Evolutionary conservation across 371 early-diverging fungal species (phyloP).

Genomic region (Gilbertella persicaria): DNA sequence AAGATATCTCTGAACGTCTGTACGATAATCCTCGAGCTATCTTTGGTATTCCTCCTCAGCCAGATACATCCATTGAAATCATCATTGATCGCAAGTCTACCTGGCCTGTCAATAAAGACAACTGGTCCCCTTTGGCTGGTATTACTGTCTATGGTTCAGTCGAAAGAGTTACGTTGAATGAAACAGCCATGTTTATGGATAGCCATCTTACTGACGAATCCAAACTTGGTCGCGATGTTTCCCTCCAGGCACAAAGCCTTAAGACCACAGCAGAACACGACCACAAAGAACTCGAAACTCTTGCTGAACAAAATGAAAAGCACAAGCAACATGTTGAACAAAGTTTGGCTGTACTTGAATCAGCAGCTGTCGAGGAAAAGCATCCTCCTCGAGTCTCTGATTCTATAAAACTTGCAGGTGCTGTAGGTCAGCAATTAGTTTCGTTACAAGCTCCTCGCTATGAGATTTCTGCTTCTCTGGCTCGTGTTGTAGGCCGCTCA

Average conservation of each 20-base stretch:
- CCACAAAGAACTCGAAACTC: constrained; percentile 14
- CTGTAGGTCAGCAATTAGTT: constrained; percentile 37
- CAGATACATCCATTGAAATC: constrained; percentile 89
- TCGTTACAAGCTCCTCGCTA: constrained; percentile 33
- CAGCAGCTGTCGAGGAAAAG: constrained; percentile 11
- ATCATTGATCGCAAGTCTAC: constrained; percentile 62
- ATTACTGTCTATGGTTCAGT: constrained; percentile 62
- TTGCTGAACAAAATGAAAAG: constrained; percentile 10
- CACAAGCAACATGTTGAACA: constrained; percentile 4
- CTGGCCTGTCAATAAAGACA: constrained; percentile 36
- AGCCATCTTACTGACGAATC: constrained; percentile 56
- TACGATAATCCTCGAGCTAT: constrained; percentile 86
- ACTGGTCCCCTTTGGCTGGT: constrained; percentile 52
- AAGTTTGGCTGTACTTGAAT: background rate
- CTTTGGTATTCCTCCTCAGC: constrained; percentile 85
- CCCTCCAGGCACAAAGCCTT: constrained; percentile 48
- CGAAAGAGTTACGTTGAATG: constrained; percentile 86
- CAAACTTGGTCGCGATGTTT: constrained; percentile 55
- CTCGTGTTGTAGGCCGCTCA: constrained; percentile 69
- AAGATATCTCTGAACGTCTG: constrained; percentile 74
- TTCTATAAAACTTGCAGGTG: constrained; percentile 39
- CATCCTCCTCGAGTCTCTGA: constrained; percentile 19
- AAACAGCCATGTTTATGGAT: constrained; percentile 83
- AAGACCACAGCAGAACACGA: constrained; percentile 16
- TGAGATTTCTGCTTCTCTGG: constrained; percentile 68